Evolutionary conservation across 2,329 filamentous ascomycete genomes (phyloP).

Genomic region (Ascochyta clinopodiicola): DNA sequence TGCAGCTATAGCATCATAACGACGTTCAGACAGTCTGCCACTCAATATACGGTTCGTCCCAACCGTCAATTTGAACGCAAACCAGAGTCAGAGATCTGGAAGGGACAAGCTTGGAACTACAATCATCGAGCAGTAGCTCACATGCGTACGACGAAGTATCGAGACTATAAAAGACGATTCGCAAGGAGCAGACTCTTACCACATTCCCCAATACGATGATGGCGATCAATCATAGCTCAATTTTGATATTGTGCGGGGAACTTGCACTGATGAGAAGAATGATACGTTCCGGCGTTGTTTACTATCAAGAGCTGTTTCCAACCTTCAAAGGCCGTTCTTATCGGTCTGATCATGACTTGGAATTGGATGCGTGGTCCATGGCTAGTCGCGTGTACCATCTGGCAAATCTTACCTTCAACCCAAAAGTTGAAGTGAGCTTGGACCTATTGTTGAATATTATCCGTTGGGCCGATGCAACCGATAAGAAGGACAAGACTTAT

Average conservation of each 20-base stretch:
- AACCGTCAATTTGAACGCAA: too few relatives aligned
- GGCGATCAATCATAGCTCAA: not conserved
- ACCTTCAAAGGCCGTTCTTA: not conserved
- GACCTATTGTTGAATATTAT: constrained; percentile 1
- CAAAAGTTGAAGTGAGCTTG: not conserved
- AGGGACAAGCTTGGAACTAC: too few relatives aligned
- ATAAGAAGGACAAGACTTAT: constrained; percentile 1
- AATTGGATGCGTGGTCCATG: constrained; percentile 2
- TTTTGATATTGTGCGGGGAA: constrained; percentile 1
- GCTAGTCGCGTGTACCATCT: not conserved
- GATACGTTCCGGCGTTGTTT: constrained; percentile 4
- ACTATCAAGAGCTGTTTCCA: constrained; percentile 5
- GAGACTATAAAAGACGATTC: too few relatives aligned
- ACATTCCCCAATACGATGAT: too few relatives aligned
- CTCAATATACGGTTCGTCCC: too few relatives aligned
- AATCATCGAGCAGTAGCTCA: too few relatives aligned
- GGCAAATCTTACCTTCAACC: too few relatives aligned
- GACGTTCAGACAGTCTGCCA: too few relatives aligned
- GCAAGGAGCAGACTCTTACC: too few relatives aligned
- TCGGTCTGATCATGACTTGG: not conserved
- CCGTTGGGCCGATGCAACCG: not conserved
- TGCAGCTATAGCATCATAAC: too few relatives aligned
- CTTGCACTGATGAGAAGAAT: constrained; percentile 2
- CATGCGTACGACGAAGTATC: too few relatives aligned
- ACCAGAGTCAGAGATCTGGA: too few relatives aligned